Evolutionary conservation across 23 red algal species (phyloP), one percentile per base, ranked within the genome.

Genomic region (Gracilaria domingensis): DNA sequence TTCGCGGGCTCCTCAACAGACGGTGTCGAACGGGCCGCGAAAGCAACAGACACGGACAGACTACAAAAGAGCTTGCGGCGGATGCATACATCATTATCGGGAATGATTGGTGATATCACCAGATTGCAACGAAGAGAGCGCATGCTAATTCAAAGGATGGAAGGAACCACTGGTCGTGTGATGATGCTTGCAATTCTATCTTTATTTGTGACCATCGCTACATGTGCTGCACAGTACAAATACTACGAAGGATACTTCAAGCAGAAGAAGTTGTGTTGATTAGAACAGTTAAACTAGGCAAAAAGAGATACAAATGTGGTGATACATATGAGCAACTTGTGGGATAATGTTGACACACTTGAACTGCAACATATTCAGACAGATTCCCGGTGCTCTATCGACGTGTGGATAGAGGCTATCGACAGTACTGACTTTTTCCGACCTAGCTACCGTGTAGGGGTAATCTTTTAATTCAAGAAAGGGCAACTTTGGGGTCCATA

Each of bases 201-300:
- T 18, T 26, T 94, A 16, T 21, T 82, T 50, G 67, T 94, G 6
- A 82, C 72, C 13, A 30, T 82, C 26, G 70, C 42, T 26, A 94
- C 83, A 39, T 86, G 66, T 32, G 84, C 92, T 20, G 33, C 51
- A 28, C 92, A 94, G 44, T 82, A 72, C 56, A 75, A 62, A 45
- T 94, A 94, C 66, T 88, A 88, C 28, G 62, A 88, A 67, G 76
- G 70, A 40, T 94, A 94, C 65, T 88, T 94, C 76, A 94, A 82
- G 42, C 79, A 79, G 40, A 94, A 94, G 73, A 94, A 94, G 75
- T 40, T 94, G 20, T 94, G 82, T 71, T 94, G 64, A 69, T 30
- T 36, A 18, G 32, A 7, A 17, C 8, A 12, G 59, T 62, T 55
- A 55, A 55, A 55, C 17, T 8, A 30, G 59, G n/a, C 59, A 24